Base-by-base conservation (phyloP, 148 eudicot genomes). In the Rhododendron griersonianum region DNA sequence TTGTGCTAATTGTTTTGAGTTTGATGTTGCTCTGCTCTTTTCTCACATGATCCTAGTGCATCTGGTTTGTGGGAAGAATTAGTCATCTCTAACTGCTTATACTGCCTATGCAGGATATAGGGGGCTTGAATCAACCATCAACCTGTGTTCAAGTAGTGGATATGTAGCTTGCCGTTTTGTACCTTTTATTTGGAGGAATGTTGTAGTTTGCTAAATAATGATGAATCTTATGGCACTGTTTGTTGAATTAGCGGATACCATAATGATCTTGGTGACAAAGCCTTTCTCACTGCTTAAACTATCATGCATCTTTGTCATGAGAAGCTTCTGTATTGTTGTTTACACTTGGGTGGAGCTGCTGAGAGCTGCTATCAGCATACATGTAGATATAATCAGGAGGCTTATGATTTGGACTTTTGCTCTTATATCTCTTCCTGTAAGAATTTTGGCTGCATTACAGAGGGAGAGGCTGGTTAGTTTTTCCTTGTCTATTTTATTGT, bases 381-480 rank as follows among this genome's bases (percentile, higher is more conserved):
- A 93, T 82, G 83, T 90, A 74, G 82, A 83, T 53, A 88, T 92
- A 83, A 87, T 92, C 80, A 90, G 91, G 91, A 88, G 86, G 81
- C 35, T 92, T 19, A 41, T 93, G 47, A 53, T 85, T 45, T 90
- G 92, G 92, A 84, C 83, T 0, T 81, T 89, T 41, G 86, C 89
- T 89, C 19, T 92, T 74, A 48, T 90, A n/a, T 87, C 94, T 73
- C 89, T 96, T 82, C 98, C 98, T 83, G 75, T 84, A 11, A 91
- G 94, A 74, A 91, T 92, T 81, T 87, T 93, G 76, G 65, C 76
- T 83, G 98, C 98, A 11, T 88, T 95, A 78, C 92, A 89, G 75
- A 95, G 93, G 87, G 94, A 92, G 84, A 93, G 91, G 86, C 74
- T 71, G 96, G 98, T 95, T 79, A 85, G 91, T 86, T 61, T 51